Evolutionary conservation across 2,329 filamentous ascomycete genomes (phyloP).

Genomic region (Myriosclerotinia scirpicola): DNA sequence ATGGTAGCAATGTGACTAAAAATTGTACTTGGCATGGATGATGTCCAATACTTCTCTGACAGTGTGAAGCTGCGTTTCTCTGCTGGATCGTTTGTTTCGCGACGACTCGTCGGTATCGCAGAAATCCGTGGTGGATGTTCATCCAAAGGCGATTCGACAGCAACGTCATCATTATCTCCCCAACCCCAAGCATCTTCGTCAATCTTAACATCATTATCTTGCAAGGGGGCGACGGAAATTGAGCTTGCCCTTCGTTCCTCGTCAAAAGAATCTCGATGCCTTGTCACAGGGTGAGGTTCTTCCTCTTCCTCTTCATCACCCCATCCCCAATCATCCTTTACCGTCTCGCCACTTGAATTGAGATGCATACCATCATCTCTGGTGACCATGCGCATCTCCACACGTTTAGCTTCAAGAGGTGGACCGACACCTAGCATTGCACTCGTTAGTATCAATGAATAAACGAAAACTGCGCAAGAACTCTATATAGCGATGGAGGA

Average conservation of each 20-base stretch:
- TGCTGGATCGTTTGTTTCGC: slow-evolving; percentile 13
- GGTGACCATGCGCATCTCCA: slow-evolving; percentile 80
- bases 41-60: slow-evolving; percentile 84
- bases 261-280: slow-evolving; percentile 34
- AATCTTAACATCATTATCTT: slow-evolving; percentile 42
- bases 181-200: slow-evolving; percentile 69
- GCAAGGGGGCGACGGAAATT: slow-evolving; percentile 10
- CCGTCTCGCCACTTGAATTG: slow-evolving; percentile 50
- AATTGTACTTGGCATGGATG: slow-evolving; percentile 79
- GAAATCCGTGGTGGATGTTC: background rate
- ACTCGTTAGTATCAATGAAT: background rate
- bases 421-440: slow-evolving; percentile 57
- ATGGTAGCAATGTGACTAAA: slow-evolving; percentile 63
- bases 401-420: slow-evolving; percentile 71
- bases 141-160: slow-evolving; percentile 39
- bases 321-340: slow-evolving; percentile 72
- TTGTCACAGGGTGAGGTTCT: slow-evolving; percentile 34
- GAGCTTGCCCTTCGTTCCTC: slow-evolving; percentile 28
- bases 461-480: background rate
- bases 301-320: slow-evolving; percentile 60
- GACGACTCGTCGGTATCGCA: background rate
- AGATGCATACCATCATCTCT: slow-evolving; percentile 65
- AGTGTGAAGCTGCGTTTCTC: slow-evolving; percentile 63
- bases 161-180: slow-evolving; percentile 64
- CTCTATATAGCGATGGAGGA: background rate